These are phyloP conservation scores for Aspergillus taichungensis DNA, from an alignment of 495 filamentous ascomycete species.

Conservation along the genomic window DNA sequence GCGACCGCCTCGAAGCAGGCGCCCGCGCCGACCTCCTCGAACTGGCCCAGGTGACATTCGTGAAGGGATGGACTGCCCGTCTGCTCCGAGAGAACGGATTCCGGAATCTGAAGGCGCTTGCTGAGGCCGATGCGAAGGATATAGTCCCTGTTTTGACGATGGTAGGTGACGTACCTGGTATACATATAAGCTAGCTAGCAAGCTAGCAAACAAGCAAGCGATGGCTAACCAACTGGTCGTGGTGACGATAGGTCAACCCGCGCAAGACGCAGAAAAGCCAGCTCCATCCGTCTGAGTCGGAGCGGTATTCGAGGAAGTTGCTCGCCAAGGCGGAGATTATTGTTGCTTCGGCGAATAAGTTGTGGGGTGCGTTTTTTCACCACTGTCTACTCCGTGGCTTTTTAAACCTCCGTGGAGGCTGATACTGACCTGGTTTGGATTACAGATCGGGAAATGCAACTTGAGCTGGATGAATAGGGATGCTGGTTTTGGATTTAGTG, in stretches of 20 bases:
- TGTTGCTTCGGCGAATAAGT: constrained; percentile 56
- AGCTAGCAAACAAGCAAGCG: no score
- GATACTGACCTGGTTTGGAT: constrained; percentile 1
- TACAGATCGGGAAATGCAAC: constrained; percentile 35
- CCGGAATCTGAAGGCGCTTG: constrained; percentile 55
- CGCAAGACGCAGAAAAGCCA: constrained; percentile 52
- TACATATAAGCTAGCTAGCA: no score
- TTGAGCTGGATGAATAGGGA: constrained; percentile 32
- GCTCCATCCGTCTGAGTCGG: constrained; percentile 49
- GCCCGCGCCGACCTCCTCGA: constrained; percentile 65
- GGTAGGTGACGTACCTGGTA: no score
- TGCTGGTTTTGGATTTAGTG: background rate
- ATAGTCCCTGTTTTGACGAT: constrained; percentile 62
- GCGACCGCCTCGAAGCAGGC: constrained; percentile 64
- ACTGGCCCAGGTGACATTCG: constrained; percentile 63
- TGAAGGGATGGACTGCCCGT: constrained; percentile 71
- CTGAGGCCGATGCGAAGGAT: constrained; percentile 58
- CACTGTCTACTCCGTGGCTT: background rate
- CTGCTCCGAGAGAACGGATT: constrained; percentile 73
- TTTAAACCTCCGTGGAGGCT: background rate
- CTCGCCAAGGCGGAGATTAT: constrained; percentile 61
- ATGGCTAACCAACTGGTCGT: no score
- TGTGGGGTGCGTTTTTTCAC: constrained; percentile 52
- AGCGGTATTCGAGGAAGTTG: constrained; percentile 56
- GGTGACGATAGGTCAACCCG: constrained; percentile 29